Evolutionary conservation across 768 basidiomycete genomes (phyloP).

Genomic region (Sporobolomyces roseus): DNA sequence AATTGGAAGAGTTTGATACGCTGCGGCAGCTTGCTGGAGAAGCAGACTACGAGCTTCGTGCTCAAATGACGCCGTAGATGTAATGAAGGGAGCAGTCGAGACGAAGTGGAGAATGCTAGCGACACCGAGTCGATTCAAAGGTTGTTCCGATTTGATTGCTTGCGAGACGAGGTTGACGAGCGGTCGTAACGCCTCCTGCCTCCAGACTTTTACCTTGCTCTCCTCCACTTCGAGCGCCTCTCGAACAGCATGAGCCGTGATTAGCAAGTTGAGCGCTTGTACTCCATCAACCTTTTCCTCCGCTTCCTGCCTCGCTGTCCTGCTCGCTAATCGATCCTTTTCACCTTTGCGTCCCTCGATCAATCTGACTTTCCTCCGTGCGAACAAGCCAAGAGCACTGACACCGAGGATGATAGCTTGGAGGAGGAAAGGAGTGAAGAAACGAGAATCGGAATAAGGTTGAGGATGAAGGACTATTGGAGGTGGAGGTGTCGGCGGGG

Average conservation of each 20-base stretch:
- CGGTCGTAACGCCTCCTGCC: not conserved
- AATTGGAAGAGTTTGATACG: not conserved
- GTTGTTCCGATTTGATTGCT: not conserved
- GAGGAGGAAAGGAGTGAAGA: constrained; percentile 32
- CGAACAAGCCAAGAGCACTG: constrained; percentile 23
- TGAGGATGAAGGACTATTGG: constrained; percentile 25
- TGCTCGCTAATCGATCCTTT: too few species aligned
- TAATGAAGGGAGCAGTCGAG: too few species aligned
- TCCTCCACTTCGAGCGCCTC: too few species aligned
- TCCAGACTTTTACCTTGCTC: not conserved
- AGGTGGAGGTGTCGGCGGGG: constrained; percentile 17
- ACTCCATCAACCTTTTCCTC: too few species aligned
- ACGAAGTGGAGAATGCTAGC: constrained; percentile 13
- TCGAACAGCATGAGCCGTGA: too few species aligned
- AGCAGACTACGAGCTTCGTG: not conserved
- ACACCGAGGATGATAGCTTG: constrained; percentile 36
- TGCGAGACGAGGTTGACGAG: not conserved
- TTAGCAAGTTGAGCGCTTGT: too few species aligned
- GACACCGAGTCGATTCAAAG: not conserved
- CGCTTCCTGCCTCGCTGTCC: too few species aligned
- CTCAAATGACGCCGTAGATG: too few species aligned
- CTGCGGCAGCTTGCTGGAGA: not conserved
- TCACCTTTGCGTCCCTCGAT: too few species aligned
- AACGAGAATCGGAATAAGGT: constrained; percentile 4
- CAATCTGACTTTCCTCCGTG: constrained; percentile 23